Conservation (phyloP, 129 eudicot genomes). For the Flaveria trinervia region DNA sequence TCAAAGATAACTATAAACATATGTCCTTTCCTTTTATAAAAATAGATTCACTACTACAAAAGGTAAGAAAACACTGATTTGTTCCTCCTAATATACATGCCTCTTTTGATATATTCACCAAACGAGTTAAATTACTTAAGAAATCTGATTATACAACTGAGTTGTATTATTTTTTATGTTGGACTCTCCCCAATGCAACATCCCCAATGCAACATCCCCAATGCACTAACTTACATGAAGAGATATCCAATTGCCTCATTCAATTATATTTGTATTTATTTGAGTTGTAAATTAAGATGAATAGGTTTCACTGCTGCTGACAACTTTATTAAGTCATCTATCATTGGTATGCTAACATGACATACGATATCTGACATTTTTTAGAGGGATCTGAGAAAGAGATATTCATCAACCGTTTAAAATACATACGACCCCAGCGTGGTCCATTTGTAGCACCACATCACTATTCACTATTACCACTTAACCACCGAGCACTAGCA, state of each 20-base stretch:
- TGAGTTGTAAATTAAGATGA: too few relatives aligned
- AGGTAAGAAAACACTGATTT: too few relatives aligned
- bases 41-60: too few relatives aligned
- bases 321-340: slow-evolving; percentile 29
- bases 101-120: too few relatives aligned
- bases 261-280: too few relatives aligned
- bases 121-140: too few relatives aligned
- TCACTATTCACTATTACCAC: slow-evolving; percentile 24
- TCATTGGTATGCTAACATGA: slow-evolving; percentile 26
- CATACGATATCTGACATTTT: slow-evolving; percentile 22
- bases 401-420: slow-evolving; percentile 35
- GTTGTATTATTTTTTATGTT: background rate
- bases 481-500: slow-evolving; percentile 29
- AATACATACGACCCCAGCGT: slow-evolving; percentile 35
- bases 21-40: background rate
- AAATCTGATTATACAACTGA: background rate
- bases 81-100: too few relatives aligned
- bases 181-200: background rate
- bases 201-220: too few relatives aligned
- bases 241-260: too few relatives aligned
- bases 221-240: too few relatives aligned
- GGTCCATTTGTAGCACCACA: slow-evolving; percentile 13
- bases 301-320: background rate
- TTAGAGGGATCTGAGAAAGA: slow-evolving; percentile 7
- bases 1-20: background rate